Evolutionary conservation across 768 basidiomycete genomes (phyloP).

Genomic region (Xerocomellus amylosporus): DNA sequence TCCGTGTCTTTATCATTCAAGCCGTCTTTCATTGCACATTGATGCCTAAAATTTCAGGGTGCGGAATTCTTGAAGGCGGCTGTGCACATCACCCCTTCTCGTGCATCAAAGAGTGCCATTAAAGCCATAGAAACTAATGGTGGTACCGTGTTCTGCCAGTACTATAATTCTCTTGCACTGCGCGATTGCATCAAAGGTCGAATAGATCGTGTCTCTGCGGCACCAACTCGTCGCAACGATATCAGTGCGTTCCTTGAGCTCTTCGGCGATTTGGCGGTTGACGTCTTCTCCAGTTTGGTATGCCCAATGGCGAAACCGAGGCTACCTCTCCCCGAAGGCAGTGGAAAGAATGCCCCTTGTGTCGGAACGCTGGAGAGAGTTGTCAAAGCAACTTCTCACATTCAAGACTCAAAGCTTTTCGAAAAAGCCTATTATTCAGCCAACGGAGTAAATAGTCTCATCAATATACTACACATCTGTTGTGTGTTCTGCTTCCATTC

Average conservation of each 20-base stretch:
- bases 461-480: conserved; percentile 14
- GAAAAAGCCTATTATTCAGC: conserved; percentile 21
- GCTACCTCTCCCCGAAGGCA: conserved; percentile 65
- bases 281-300: conserved; percentile 63
- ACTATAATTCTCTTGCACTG: conserved; percentile 84
- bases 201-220: conserved; percentile 67
- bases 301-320: conserved; percentile 66
- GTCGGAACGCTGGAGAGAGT: conserved; percentile 65
- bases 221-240: conserved; percentile 82
- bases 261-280: conserved; percentile 1
- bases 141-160: conserved; percentile 85
- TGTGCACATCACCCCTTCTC: conserved; percentile 77
- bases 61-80: conserved; percentile 61
- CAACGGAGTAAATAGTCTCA: conserved; percentile 18
- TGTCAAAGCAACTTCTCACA: conserved; percentile 58
- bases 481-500: conserved; percentile 43
- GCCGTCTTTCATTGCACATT: not conserved
- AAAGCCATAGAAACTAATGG: conserved; percentile 77
- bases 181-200: conserved; percentile 73
- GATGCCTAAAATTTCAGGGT: conserved; percentile 44
- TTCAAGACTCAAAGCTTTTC: conserved; percentile 42
- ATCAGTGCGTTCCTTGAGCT: conserved; percentile 55
- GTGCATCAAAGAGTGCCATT: conserved; percentile 86
- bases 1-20: conserved; percentile 35
- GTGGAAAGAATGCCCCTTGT: conserved; percentile 59